Evolutionary conservation across 2,329 filamentous ascomycete species (phyloP).

Genomic region (Hymenoscyphus occultus): DNA sequence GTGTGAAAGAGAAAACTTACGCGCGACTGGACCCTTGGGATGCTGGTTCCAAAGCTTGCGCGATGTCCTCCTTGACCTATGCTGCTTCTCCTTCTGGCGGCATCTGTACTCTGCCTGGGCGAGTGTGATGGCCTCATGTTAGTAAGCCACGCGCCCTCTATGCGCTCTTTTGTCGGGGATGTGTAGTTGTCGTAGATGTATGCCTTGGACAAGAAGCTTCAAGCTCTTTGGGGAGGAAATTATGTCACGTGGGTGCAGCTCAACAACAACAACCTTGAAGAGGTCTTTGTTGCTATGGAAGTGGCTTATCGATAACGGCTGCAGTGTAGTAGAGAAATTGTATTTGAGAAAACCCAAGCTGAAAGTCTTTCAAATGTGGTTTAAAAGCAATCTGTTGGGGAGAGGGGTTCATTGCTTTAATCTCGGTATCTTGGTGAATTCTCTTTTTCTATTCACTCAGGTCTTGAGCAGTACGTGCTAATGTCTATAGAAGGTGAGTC

Average conservation of each 20-base stretch:
- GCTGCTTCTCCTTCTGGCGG: slow-evolving; percentile 29
- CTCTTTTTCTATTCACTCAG: no score
- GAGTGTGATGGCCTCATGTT: slow-evolving; percentile 34
- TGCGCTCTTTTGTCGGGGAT: slow-evolving; percentile 9
- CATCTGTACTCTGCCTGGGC: slow-evolving; percentile 27
- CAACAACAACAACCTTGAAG: background rate
- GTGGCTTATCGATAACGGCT: slow-evolving; percentile 10
- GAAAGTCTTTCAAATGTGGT: no score
- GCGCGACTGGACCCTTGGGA: slow-evolving; percentile 33
- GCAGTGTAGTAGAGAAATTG: no score
- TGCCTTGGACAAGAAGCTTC: background rate
- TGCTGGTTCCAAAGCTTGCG: slow-evolving; percentile 32
- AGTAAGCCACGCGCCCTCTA: slow-evolving; percentile 7
- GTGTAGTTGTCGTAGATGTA: slow-evolving; percentile 19
- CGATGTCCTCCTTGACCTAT: slow-evolving; percentile 23
- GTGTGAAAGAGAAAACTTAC: slow-evolving; percentile 19
- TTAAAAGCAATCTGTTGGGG: no score
- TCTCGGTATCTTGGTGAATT: no score
- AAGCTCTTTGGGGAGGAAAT: background rate
- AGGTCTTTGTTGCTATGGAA: slow-evolving; percentile 18
- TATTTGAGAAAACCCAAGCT: no score
- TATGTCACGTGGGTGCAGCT: background rate
- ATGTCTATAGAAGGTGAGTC: no score
- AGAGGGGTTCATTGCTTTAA: no score
- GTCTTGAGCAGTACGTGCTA: no score